A percentile compares a stretch with the other conserved stretches of the same genome.
Conservation (phyloP, 345 rosid species). For the Hirschfeldia incana region DNA sequence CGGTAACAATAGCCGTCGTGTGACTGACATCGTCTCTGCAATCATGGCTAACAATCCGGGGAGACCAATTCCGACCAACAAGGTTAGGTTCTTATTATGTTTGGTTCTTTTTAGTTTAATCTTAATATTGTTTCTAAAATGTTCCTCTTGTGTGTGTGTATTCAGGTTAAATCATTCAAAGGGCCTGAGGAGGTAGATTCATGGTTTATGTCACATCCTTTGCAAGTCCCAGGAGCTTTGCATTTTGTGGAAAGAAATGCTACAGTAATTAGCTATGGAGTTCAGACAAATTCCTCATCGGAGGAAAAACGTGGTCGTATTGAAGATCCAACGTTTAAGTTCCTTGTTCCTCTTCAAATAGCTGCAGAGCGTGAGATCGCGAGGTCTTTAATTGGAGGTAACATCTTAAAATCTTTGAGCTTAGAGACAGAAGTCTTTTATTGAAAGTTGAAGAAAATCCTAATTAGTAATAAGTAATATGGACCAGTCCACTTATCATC, state of each 20-base stretch:
- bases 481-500: neutral
- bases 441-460: neutral
- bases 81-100: conserved; percentile 37
- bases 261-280: conserved; percentile 65
- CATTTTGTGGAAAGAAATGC: conserved; percentile 61
- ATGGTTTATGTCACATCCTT: conserved; percentile 61
- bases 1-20: conserved; percentile 56
- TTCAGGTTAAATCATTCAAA: conserved; percentile 71
- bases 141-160: neutral
- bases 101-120: neutral
- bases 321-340: conserved; percentile 85
- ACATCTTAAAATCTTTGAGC: too few relatives aligned
- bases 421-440: neutral
- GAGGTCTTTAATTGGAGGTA: conserved; percentile 79
- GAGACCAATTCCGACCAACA: conserved; percentile 56
- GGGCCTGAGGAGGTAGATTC: conserved; percentile 61
- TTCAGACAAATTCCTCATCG: conserved; percentile 78
- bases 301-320: conserved; percentile 45
- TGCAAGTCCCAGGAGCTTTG: conserved; percentile 69
- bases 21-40: conserved; percentile 44
- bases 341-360: conserved; percentile 83
- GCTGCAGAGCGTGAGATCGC: conserved; percentile 94
- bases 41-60: conserved; percentile 76
- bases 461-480: neutral
- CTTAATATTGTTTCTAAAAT: neutral